Evolutionary conservation across 1,284 basidiomycete genomes (phyloP), one percentile per base, ranked within the genome.

Genomic region (Fomitopsis pinicola): DNA sequence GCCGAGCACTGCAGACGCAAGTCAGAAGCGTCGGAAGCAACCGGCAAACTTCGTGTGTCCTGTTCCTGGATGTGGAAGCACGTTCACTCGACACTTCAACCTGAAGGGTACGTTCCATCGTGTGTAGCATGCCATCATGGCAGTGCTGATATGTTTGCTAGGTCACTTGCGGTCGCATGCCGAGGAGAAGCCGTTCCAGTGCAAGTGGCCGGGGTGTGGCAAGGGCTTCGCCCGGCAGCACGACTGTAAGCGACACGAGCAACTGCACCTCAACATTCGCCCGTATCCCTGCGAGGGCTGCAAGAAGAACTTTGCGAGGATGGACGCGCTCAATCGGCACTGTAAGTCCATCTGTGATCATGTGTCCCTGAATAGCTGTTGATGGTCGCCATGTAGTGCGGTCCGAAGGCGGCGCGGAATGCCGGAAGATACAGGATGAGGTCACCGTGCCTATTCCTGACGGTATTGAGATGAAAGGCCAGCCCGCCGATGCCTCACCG

Each of bases 161-260:
- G 88, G 87, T 26, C 92, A 94, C 69, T 80, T 93, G 68, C 87
- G 89, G 42, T 90, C 88, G n/a, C 91, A 94, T 67, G 89, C 88
- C 56, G 88, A 91, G 70, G 91, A 93, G 73, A 86, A 91, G 64
- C 91, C 91, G 30, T 94, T 89, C 79, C 82, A 86, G 69, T 94
- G 91, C 77, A 88, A 89, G 69, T 93, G 90, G 89, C 90, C 91
- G 0, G 91, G 89, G 19, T 94, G 91, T 68, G 87, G 84, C 55
- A 92, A 92, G 75, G 88, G 89, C 42, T 94, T 94, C 64, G 89
- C 91, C n/a, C 74, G 90, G 60, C 89, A 92, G 72, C 90, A 93
- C 67, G 91, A 93, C 70, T 92, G 89, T 75, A 93, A 91, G 71
- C 81, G 91, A 3, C 91, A 94, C 67, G 89, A 93, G 70, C 86